Evolutionary conservation across 768 basidiomycete species (phyloP), one percentile per base, ranked within the genome.

Genomic region (Holtermanniella nyarrowii): DNA sequence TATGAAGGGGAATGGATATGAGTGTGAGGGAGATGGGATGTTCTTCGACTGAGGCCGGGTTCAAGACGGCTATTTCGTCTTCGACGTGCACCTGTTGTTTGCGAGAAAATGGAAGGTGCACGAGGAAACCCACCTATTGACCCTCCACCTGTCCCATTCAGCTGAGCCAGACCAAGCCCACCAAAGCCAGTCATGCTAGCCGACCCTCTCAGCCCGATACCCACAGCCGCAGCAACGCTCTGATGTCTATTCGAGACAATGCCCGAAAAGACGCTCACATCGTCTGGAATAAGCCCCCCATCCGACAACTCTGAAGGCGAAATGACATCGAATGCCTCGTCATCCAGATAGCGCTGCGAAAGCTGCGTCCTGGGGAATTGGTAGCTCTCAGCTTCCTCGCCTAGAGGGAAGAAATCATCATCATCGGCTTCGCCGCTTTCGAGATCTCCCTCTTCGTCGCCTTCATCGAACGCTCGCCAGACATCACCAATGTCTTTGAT

Each of bases 401-500:
- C n/a, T n/a, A n/a, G n/a, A n/a, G n/a, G n/a, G n/a, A n/a, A 83
- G 20, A 86, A 85, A n/a, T 84, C 82, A 40, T 82, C 83, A 13
- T 79, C 80, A n/a, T 66, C 61, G 40, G 53, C 58, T 42, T 55
- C 54, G 0, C 76, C 77, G 57, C 80, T 80, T 1, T 53, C 58
- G 14, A 72, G 67, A 43, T 82, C 80, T 2, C 74, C 76, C 31
- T 79, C 76, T 59, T 86, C 84, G 58, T 85, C 85, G 3, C 54
- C 65, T 54, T 90, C 86, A 49, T 95, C 79, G 65, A 97, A 97
- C 69, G 93, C 91, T 48, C 82, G 83, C 73, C 91, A 88, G 52
- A 97, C 88, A 76, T 96, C 89, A 44, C 88, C 79, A 47, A 97
- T 74, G 73, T 95, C 95, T 49, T 86, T 82, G 48, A 97, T 78